Evolutionary conservation across 2,329 filamentous ascomycete species (phyloP).

Genomic region (Botrytis cinerea): DNA sequence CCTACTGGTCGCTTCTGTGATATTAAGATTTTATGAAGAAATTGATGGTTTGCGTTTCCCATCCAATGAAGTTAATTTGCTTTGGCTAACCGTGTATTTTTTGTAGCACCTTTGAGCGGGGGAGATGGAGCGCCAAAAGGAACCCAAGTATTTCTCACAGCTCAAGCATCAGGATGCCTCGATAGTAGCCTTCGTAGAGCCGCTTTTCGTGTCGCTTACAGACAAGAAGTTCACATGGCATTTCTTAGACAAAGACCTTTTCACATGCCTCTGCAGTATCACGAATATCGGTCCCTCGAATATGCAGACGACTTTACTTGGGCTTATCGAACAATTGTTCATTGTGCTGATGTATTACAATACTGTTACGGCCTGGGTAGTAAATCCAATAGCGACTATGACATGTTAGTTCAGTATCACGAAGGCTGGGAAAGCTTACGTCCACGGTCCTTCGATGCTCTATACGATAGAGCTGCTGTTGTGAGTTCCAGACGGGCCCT

Average conservation of each 20-base stretch:
- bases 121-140: constrained; percentile 32
- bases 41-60: constrained; percentile 41
- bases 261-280: constrained; percentile 44
- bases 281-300: constrained; percentile 31
- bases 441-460: constrained; percentile 32
- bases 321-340: constrained; percentile 33
- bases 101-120: constrained; percentile 31
- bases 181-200: constrained; percentile 46
- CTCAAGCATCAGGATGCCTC: constrained; percentile 38
- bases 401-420: constrained; percentile 29
- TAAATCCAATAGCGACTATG: constrained; percentile 27
- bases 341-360: constrained; percentile 33
- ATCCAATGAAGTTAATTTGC: not conserved
- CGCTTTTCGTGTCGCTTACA: constrained; percentile 50
- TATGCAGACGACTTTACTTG: constrained; percentile 33
- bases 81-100: not conserved
- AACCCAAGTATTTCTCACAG: constrained; percentile 35
- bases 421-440: constrained; percentile 28
- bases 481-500: constrained; percentile 20
- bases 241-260: constrained; percentile 46
- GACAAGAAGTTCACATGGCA: constrained; percentile 52
- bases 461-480: constrained; percentile 27
- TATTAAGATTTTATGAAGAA: constrained; percentile 47
- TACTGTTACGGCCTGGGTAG: constrained; percentile 33
- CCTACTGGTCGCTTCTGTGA: constrained; percentile 45